phyloP scores from a whole-genome alignment of 345 rosid genomes.

The Eucalyptus regnans region DNA sequence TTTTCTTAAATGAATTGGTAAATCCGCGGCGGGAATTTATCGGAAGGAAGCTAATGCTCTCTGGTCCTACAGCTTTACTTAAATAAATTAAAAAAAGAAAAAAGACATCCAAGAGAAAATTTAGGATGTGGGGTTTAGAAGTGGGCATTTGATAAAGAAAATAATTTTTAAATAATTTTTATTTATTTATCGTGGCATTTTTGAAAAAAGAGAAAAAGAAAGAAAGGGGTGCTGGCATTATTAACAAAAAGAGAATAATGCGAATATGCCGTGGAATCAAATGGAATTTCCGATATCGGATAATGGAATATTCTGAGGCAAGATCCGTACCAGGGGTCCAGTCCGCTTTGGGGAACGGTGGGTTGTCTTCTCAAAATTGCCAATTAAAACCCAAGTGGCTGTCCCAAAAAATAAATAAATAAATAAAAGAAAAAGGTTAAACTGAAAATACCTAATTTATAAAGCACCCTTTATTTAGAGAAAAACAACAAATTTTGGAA shows the following conservation, averaged over 20 bases:
- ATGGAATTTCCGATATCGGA: not conserved
- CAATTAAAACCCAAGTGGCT: not conserved
- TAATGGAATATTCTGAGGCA: not conserved
- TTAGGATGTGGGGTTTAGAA: not conserved
- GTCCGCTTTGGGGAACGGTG: not conserved
- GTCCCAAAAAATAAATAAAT: not conserved
- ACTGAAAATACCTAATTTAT: too few relatives aligned
- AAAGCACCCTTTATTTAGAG: not conserved
- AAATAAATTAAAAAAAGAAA: not conserved
- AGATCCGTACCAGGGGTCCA: not conserved
- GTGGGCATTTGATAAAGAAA: not conserved
- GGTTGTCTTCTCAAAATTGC: not conserved
- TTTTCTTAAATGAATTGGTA: not conserved
- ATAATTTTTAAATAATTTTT: not conserved
- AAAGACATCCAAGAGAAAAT: not conserved
- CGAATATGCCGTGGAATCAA: conserved; percentile 6
- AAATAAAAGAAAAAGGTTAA: too few relatives aligned
- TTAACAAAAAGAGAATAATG: not conserved
- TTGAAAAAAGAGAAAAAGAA: too few relatives aligned
- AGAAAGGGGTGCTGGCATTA: not conserved
- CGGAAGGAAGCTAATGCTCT: not conserved
- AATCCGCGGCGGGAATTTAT: not conserved
- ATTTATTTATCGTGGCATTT: not conserved
- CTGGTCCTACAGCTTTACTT: not conserved
- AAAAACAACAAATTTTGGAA: too few relatives aligned